Conservation (phyloP, 2,329 filamentous ascomycete species). For the Ophiostoma montium region DNA sequence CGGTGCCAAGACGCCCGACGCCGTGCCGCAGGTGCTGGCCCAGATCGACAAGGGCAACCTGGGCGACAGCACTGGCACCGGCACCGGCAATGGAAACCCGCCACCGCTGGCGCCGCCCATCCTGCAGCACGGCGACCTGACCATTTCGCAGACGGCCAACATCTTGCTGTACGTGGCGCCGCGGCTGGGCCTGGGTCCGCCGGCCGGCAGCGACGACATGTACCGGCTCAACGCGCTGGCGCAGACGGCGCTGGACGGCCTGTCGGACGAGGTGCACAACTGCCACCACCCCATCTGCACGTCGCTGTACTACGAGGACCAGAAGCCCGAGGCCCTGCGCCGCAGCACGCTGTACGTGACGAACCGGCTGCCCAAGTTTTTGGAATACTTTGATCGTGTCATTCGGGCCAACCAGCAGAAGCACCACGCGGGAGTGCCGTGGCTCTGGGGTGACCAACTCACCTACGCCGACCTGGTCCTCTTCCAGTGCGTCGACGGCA, state of each 20-base stretch:
- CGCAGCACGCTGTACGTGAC: slow-evolving; percentile 43
- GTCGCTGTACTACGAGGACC: slow-evolving; percentile 55
- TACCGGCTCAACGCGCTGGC: slow-evolving; percentile 47
- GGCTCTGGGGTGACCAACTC: slow-evolving; percentile 49
- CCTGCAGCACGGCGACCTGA: slow-evolving; percentile 45
- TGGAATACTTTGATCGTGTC: slow-evolving; percentile 56
- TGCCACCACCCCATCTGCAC: slow-evolving; percentile 57
- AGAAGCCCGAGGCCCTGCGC: slow-evolving; percentile 51
- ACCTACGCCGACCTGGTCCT: slow-evolving; percentile 62
- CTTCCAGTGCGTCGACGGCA: slow-evolving; percentile 51
- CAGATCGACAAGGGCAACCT: slow-evolving; percentile 30
- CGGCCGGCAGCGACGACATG: slow-evolving; percentile 25
- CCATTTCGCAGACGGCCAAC: slow-evolving; percentile 56
- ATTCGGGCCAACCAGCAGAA: slow-evolving; percentile 31
- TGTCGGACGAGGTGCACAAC: slow-evolving; percentile 60
- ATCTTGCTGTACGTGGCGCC: slow-evolving; percentile 58
- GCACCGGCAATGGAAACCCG: no score
- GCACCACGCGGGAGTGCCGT: slow-evolving; percentile 28
- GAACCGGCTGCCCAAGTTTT: slow-evolving; percentile 55
- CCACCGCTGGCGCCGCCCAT: slow-evolving; percentile 54
- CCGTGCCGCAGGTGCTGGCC: slow-evolving; percentile 33
- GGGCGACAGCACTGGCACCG: slow-evolving; percentile 18
- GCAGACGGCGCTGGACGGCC: slow-evolving; percentile 55
- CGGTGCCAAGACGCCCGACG: slow-evolving; percentile 33
- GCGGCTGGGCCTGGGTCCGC: slow-evolving; percentile 41